These are phyloP conservation scores for Macrolepiota albuminosa DNA, from an alignment of 768 basidiomycete species.

Conservation along the genomic window DNA sequence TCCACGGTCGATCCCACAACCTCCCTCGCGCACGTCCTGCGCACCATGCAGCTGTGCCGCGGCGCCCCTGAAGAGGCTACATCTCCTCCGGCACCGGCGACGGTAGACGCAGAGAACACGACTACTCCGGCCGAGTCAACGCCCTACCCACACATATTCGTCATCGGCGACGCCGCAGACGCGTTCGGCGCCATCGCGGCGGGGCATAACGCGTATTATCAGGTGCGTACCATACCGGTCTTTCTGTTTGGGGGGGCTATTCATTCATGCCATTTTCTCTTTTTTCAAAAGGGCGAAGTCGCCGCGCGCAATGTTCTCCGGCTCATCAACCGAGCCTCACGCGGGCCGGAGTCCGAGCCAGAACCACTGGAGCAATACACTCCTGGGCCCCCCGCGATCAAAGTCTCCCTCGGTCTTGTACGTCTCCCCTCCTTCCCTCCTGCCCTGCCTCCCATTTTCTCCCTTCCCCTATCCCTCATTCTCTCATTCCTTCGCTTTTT, in stretches of 20 bases:
- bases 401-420: slow-evolving; percentile 57
- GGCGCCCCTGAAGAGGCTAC: background rate
- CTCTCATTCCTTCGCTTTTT: too few relatives aligned
- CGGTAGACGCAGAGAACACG: too few relatives aligned
- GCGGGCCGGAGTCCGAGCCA: background rate
- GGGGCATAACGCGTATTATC: slow-evolving; percentile 51
- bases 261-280: background rate
- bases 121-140: slow-evolving; percentile 12
- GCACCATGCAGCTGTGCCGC: slow-evolving; percentile 44
- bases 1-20: slow-evolving; percentile 32
- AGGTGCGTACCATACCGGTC: slow-evolving; percentile 23
- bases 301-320: slow-evolving; percentile 51
- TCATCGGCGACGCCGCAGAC: slow-evolving; percentile 58
- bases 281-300: slow-evolving; percentile 31
- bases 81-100: too few relatives aligned
- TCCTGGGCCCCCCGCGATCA: slow-evolving; percentile 50
- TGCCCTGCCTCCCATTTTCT: too few relatives aligned
- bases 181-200: slow-evolving; percentile 61
- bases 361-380: slow-evolving; percentile 39
- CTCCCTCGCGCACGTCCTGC: slow-evolving; percentile 39
- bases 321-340: slow-evolving; percentile 29
- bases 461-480: too few relatives aligned
- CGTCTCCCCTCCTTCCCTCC: background rate
- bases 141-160: slow-evolving; percentile 53
- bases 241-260: background rate